These are phyloP conservation scores for Sordariomycetes sp. DNA, from an alignment of 2,329 filamentous ascomycete species.

Conservation along the genomic window DNA sequence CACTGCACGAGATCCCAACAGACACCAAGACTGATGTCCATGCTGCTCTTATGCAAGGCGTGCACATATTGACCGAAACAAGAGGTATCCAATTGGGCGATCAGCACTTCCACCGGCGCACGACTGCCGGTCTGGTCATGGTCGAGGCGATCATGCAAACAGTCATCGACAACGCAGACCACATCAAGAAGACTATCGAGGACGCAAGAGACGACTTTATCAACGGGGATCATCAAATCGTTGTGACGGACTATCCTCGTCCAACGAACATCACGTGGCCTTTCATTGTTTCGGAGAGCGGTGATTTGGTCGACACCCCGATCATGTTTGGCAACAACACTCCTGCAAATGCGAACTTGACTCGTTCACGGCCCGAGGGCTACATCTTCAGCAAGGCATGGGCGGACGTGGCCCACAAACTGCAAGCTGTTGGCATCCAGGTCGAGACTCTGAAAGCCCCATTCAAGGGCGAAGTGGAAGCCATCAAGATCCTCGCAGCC, in stretches of 20 bases:
- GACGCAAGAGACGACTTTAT: conserved; percentile 16
- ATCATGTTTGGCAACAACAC: conserved; percentile 18
- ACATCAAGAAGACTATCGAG: conserved; percentile 15
- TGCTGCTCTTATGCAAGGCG: conserved; percentile 16
- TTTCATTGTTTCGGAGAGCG: conserved; percentile 16
- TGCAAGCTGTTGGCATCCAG: conserved; percentile 12
- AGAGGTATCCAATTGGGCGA: conserved; percentile 18
- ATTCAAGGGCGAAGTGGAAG: conserved; percentile 16
- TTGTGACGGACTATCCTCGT: conserved; percentile 16
- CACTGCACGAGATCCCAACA: conserved; percentile 15
- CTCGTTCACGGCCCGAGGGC: conserved; percentile 16
- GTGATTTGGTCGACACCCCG: conserved; percentile 14
- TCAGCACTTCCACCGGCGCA: conserved; percentile 19
- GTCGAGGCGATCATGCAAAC: conserved; percentile 17
- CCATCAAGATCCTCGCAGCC: conserved; percentile 12
- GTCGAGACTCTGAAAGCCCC: conserved; percentile 11
- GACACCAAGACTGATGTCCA: conserved; percentile 19
- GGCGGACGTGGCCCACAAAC: conserved; percentile 14
- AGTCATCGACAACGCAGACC: conserved; percentile 14
- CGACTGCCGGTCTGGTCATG: conserved; percentile 16
- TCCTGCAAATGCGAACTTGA: conserved; percentile 14
- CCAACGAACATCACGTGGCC: conserved; percentile 10
- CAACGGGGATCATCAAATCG: conserved; percentile 12
- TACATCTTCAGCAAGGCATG: conserved; percentile 19
- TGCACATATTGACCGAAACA: conserved; percentile 19